Evolutionary conservation across 202 grass and related monocot genomes (phyloP).

Genomic region (Hordeum pubiflorum): DNA sequence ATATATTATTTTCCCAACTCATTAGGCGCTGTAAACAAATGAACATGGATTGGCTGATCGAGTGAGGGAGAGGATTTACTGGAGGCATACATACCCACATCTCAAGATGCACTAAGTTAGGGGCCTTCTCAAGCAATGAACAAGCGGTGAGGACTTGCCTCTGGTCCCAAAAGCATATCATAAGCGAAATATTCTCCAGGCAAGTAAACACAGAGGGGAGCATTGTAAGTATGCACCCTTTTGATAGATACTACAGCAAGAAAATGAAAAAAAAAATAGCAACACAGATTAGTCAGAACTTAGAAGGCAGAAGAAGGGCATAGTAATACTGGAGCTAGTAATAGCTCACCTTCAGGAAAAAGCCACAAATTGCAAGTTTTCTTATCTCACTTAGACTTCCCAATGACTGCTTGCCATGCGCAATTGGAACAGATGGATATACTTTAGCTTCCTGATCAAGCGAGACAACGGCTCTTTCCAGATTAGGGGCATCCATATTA

Average conservation of each 20-base stretch:
- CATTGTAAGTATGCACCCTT: background rate
- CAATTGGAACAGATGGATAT: background rate
- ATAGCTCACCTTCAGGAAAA: background rate
- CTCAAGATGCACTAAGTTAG: background rate
- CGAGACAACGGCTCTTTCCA: background rate
- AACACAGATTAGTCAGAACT: background rate
- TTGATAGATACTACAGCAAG: background rate
- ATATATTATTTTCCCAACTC: background rate
- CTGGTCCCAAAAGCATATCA: background rate
- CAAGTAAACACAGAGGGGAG: background rate
- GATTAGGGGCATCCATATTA: background rate
- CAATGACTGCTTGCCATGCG: background rate
- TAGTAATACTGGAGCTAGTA: background rate
- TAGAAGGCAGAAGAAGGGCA: background rate
- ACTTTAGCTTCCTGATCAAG: background rate
- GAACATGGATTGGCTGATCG: background rate
- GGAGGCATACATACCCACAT: background rate
- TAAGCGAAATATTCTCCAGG: background rate
- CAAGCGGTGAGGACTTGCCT: background rate
- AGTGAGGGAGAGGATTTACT: background rate
- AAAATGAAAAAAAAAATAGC: background rate
- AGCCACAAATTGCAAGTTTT: background rate
- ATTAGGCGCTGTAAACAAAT: background rate
- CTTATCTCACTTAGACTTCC: background rate
- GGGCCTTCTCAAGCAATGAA: background rate